phyloP scores from a whole-genome alignment of 192 early-diverging fungal genomes.

The Backusella luteola region DNA sequence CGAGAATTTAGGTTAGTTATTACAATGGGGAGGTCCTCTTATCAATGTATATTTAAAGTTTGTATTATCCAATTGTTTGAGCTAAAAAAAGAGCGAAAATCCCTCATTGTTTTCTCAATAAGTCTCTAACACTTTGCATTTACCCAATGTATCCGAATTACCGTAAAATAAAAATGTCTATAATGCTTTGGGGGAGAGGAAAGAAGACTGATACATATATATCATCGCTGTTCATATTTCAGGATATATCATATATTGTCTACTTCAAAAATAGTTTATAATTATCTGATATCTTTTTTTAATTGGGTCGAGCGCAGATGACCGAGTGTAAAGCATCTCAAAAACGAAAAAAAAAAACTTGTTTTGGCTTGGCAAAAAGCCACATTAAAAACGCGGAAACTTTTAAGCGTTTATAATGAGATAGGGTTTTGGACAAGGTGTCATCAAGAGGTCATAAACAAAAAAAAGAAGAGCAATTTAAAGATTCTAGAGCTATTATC shows the following conservation, averaged over 20 bases:
- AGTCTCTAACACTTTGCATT: not conserved
- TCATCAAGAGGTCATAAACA: not conserved
- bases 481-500: not conserved
- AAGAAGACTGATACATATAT: not conserved
- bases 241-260: not conserved
- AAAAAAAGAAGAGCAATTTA: not conserved
- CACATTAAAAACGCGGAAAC: not conserved
- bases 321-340: not conserved
- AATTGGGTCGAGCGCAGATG: not conserved
- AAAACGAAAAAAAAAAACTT: not conserved
- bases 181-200: no score
- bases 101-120: not conserved
- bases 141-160: not conserved
- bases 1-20: not conserved
- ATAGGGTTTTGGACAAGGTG: not conserved
- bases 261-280: not conserved
- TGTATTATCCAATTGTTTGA: not conserved
- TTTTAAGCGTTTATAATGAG: not conserved
- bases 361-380: slow-evolving; percentile 4
- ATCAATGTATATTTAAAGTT: not conserved
- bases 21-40: not conserved
- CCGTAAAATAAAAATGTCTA: not conserved
- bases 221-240: not conserved
- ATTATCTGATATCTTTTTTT: not conserved
- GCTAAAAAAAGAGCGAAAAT: not conserved